phyloP scores from a whole-genome alignment of 2,329 filamentous ascomycete species.

The Alternaria sp. region DNA sequence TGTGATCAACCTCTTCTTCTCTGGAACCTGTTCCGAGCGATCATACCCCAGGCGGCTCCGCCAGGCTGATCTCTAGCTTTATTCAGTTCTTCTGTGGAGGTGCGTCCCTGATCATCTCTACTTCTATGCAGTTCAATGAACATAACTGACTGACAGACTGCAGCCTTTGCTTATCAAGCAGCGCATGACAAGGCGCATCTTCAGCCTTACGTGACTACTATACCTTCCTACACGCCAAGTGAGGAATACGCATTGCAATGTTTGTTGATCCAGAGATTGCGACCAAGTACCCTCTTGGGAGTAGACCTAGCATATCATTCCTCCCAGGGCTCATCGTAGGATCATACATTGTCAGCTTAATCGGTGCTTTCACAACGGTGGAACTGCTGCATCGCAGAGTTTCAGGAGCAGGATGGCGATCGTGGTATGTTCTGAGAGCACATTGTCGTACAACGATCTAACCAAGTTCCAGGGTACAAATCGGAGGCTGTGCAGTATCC shows the following conservation, averaged over 20 bases:
- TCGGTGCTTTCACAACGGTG: slow-evolving; percentile 80
- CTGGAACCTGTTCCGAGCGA: background rate
- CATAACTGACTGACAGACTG: background rate
- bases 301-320: slow-evolving; percentile 53
- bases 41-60: background rate
- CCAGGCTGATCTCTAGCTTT: background rate
- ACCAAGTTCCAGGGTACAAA: slow-evolving; percentile 50
- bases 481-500: slow-evolving; percentile 53
- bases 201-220: background rate
- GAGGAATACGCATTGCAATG: background rate
- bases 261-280: slow-evolving; percentile 28
- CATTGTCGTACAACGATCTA: slow-evolving; percentile 24
- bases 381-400: slow-evolving; percentile 83
- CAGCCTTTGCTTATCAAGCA: background rate
- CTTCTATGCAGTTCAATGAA: background rate
- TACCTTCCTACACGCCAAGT: background rate
- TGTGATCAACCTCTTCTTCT: background rate
- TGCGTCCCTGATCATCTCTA: background rate
- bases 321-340: slow-evolving; percentile 55
- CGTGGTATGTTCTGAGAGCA: slow-evolving; percentile 40
- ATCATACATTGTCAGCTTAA: slow-evolving; percentile 74
- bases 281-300: slow-evolving; percentile 45
- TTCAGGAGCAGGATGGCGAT: slow-evolving; percentile 58
- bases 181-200: background rate
- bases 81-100: background rate